Base-by-base conservation (phyloP, 2,329 filamentous ascomycete species). In the Colletotrichum shisoi region DNA sequence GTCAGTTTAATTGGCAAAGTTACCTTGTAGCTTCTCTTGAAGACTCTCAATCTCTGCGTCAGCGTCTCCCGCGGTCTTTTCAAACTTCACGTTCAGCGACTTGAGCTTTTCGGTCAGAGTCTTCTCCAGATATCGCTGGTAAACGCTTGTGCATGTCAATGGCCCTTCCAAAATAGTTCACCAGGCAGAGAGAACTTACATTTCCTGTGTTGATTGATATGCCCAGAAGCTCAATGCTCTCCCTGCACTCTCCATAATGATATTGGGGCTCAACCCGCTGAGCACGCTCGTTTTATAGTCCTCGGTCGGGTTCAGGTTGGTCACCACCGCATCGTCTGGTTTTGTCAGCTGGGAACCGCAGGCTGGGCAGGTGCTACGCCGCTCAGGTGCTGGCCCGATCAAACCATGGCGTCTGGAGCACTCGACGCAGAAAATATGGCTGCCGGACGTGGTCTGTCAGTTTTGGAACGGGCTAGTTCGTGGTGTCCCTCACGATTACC, bases 201-300 rank as follows among this genome's bases (percentile, higher is more conserved):
- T 91, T 77, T 97, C 91, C 73, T 95, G 91, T 3, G 88, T 89
- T 21, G 89, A 88, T 75, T 97, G 93, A 73, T 96, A 97, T 37
- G 87, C 89, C 90, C 93, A 96, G 75, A 97, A 97, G 39, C 85
- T 87, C 70, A 97, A 78, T 1, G 90, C 93, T 71, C 91, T 85
- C 5, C 90, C 88, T 24, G 92, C 91, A 77, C 93, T 96, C 72
- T 97, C 94, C 85, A 96, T 93, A 70, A 97, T 91, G 37, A 89
- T 83, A 40, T 85, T 89, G 0, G 94, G 94, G 68, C 88, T 91
- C 1, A 97, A 80, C 0, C 94, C 94, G 73, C 91, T 93, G 12
- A 97, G 82, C 0, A 96, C 86, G 68, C 89, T 94, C 0, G 91
- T 93, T 77, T 96, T 96, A 82, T 95, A 96, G 71, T 96, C 93